Conservation (phyloP, 2,329 filamentous ascomycete genomes). For the Golovinomyces cichoracearum region DNA sequence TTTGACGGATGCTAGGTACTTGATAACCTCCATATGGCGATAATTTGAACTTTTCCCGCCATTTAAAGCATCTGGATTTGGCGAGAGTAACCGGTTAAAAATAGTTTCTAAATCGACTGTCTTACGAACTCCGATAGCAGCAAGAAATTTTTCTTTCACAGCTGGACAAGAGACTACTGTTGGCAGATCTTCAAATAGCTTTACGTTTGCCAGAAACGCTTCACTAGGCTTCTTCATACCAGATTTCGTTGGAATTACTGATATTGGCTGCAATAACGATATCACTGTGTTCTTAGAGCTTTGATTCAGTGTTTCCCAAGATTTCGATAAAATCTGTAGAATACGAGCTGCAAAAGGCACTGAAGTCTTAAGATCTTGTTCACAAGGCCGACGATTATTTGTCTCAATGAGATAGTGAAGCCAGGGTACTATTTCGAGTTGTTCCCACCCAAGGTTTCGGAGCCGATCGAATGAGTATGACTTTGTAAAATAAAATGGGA, state of each 20-base stretch:
- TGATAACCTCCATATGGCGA: slow-evolving; percentile 87
- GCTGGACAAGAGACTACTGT: slow-evolving; percentile 48
- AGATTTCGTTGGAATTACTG: slow-evolving; percentile 68
- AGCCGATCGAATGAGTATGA: slow-evolving; percentile 40
- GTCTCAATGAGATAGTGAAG: slow-evolving; percentile 53
- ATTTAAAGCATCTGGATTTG: slow-evolving; percentile 23
- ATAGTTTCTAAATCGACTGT: slow-evolving; percentile 87
- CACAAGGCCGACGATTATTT: slow-evolving; percentile 27
- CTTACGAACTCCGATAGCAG: slow-evolving; percentile 68
- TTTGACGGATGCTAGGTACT: slow-evolving; percentile 72
- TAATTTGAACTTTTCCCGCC: slow-evolving; percentile 29
- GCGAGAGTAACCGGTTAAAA: slow-evolving; percentile 56
- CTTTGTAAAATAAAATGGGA: slow-evolving; percentile 64
- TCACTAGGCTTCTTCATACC: slow-evolving; percentile 71
- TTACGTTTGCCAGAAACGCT: slow-evolving; percentile 81
- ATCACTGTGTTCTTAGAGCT: slow-evolving; percentile 39
- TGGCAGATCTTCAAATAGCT: slow-evolving; percentile 80
- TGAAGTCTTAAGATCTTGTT: slow-evolving; percentile 45
- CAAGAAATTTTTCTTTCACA: slow-evolving; percentile 75
- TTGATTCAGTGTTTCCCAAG: slow-evolving; percentile 57
- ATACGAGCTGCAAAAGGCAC: slow-evolving; percentile 52
- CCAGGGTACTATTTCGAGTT: slow-evolving; percentile 69
- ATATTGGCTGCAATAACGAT: slow-evolving; percentile 35
- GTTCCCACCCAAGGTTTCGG: slow-evolving; percentile 60
- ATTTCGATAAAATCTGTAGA: slow-evolving; percentile 58